Conservation (phyloP, 2,329 filamentous ascomycete species). For the Microsporum canis region DNA sequence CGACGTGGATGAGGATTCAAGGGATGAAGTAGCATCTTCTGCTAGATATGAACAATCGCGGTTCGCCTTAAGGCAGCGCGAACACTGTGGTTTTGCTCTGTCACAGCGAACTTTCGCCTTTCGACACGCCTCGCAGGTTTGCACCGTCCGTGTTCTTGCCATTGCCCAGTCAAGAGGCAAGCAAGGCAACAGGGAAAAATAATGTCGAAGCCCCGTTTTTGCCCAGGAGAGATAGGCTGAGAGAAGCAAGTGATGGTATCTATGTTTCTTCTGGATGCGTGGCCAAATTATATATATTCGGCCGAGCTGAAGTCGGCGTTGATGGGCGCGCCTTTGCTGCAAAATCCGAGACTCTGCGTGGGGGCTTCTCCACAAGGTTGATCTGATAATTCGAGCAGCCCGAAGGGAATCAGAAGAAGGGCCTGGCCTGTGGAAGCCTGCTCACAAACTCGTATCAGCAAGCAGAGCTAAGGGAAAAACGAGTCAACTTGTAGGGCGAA, state of each 20-base stretch:
- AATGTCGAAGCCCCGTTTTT: background rate
- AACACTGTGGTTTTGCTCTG: conserved; percentile 53
- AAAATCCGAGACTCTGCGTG: background rate
- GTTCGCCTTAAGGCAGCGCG: conserved; percentile 82
- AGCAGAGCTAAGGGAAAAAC: background rate
- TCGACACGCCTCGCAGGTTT: background rate
- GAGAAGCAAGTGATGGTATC: background rate
- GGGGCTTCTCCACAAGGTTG: background rate
- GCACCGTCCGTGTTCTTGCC: background rate
- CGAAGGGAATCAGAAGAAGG: background rate
- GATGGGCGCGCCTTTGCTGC: background rate
- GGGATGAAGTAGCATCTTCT: background rate
- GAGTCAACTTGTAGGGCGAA: no score
- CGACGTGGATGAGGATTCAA: background rate
- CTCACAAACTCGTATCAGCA: background rate
- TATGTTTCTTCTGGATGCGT: background rate
- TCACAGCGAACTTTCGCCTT: conserved; percentile 46
- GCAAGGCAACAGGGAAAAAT: background rate
- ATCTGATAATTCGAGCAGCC: background rate
- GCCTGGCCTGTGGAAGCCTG: background rate
- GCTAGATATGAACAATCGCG: conserved; percentile 47
- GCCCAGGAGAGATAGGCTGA: no score
- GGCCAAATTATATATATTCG: background rate
- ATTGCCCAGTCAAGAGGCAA: background rate
- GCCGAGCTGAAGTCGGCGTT: background rate